Percentiles rank a stretch among this genome's conserved stretches.
phyloP scores from a whole-genome alignment of 2,329 filamentous ascomycete species.

The Penicillium oxalicum region DNA sequence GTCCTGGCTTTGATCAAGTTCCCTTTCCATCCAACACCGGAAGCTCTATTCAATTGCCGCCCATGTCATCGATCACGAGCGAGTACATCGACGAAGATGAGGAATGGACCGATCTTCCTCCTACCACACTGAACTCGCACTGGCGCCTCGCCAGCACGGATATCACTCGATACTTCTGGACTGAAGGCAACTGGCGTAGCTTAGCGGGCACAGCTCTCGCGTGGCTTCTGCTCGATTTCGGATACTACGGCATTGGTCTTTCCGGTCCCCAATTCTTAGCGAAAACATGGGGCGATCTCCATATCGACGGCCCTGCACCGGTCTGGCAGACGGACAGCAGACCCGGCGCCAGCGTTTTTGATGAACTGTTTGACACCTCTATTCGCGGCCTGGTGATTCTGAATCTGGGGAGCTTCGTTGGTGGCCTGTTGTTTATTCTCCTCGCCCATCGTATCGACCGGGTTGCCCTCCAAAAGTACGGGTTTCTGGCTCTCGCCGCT shows the following conservation, averaged over 20 bases:
- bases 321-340: conserved; percentile 33
- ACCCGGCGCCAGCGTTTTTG: conserved; percentile 39
- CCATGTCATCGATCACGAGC: conserved; percentile 23
- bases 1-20: conserved; percentile 18
- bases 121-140: conserved; percentile 37
- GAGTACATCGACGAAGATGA: conserved; percentile 21
- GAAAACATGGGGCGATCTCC: conserved; percentile 36
- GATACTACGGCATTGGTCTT: conserved; percentile 52
- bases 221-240: conserved; percentile 54
- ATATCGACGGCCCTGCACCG: conserved; percentile 25
- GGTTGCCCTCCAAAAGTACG: conserved; percentile 40
- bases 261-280: conserved; percentile 39
- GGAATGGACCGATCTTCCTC: conserved; percentile 23
- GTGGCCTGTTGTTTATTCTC: conserved; percentile 38
- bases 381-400: conserved; percentile 37
- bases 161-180: conserved; percentile 40
- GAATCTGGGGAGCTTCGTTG: conserved; percentile 40
- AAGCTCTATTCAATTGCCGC: conserved; percentile 19
- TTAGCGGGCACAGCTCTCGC: conserved; percentile 44
- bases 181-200: conserved; percentile 39
- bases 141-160: conserved; percentile 36
- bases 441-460: conserved; percentile 38
- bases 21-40: conserved; percentile 14
- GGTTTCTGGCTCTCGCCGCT: conserved; percentile 39
- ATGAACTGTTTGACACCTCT: conserved; percentile 37